Conservation (phyloP, 2,329 filamentous ascomycete species). For the Aureobasidium sp. region DNA sequence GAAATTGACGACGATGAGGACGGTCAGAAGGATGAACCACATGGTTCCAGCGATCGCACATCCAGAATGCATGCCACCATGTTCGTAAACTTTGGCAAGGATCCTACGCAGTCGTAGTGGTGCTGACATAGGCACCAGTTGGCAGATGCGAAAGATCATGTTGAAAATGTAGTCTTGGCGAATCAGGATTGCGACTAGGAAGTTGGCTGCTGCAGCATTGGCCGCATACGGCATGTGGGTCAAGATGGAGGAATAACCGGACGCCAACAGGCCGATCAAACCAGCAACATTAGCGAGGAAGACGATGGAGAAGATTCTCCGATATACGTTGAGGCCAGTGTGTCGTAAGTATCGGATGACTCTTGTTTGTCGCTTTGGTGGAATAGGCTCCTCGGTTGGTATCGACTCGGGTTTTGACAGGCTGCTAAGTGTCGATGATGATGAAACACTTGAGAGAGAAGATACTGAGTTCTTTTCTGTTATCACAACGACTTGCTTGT, state of each 20-base stretch:
- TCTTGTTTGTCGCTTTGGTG: conserved; percentile 12
- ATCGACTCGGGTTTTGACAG: background rate
- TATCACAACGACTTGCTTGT: background rate
- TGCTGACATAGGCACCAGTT: background rate
- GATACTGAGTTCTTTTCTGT: background rate
- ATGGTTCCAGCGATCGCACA: conserved; percentile 28
- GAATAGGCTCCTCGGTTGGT: background rate
- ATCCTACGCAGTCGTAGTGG: conserved; percentile 2
- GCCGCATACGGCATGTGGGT: conserved; percentile 19
- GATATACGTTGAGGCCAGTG: conserved; percentile 26
- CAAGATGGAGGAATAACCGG: conserved; percentile 11
- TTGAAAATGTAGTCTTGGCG: conserved; percentile 14
- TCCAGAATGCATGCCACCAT: conserved; percentile 33
- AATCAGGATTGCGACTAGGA: conserved; percentile 6
- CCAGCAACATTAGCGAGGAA: conserved; percentile 23
- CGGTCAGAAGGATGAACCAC: conserved; percentile 38
- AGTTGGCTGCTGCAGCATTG: conserved; percentile 12
- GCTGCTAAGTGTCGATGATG: background rate
- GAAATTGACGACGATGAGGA: conserved; percentile 24
- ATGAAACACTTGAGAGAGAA: background rate
- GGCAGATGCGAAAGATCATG: background rate
- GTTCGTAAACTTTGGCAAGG: conserved; percentile 23
- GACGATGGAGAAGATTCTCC: conserved; percentile 24
- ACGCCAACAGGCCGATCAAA: background rate
- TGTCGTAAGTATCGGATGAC: conserved; percentile 18